Evolutionary conservation across 345 rosid genomes (phyloP), one percentile per base, ranked within the genome.

Genomic region (Euphorbia tirucalli): DNA sequence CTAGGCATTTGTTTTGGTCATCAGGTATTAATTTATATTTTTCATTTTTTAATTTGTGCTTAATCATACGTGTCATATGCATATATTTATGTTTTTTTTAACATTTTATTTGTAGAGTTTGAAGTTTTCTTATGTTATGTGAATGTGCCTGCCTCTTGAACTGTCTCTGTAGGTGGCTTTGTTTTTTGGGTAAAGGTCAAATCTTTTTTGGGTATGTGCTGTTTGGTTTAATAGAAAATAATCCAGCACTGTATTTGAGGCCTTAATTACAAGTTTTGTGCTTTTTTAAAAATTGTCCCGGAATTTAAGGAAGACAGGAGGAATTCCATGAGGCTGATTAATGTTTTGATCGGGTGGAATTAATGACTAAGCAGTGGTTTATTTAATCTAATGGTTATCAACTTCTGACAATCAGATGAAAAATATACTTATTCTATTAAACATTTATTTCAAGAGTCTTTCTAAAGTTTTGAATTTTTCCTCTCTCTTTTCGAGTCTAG

Each of bases 1-100:
- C 89, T 88, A 0, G 93, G 96, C 8, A 80, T 90, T 64, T 88
- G 96, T 82, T 90, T 90, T 56, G 92, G 96, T n/a, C 90, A 85
- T 68, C 90, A 90, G 96, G 96, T 90, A 83, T 28, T 39, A 50
- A 0, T 4, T 1, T 68, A 1, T 5, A 10, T 32, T 7, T 22
- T 28, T 5, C 3, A 0, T 39, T 16, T 15, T 7, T n/a, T 3
- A 1, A 7, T 16, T 4, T 24, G 24, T 15, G 25, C 25, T 66
- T 30, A 10, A 3, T 0, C 7, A n/a, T n/a, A n/a, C n/a, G n/a
- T n/a, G n/a, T n/a, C n/a, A 18, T 14, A 41, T 37, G 22, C 2
- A 4, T 15, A 22, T 1, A 15, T 59, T 28, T 22, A 7, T 24
- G 3, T 35, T 35, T 35, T 32, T 60, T 13, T n/a, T n/a, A n/a